These are phyloP conservation scores for Mortierella hygrophila DNA, from an alignment of 192 early-diverging fungal species.

Conservation along the genomic window DNA sequence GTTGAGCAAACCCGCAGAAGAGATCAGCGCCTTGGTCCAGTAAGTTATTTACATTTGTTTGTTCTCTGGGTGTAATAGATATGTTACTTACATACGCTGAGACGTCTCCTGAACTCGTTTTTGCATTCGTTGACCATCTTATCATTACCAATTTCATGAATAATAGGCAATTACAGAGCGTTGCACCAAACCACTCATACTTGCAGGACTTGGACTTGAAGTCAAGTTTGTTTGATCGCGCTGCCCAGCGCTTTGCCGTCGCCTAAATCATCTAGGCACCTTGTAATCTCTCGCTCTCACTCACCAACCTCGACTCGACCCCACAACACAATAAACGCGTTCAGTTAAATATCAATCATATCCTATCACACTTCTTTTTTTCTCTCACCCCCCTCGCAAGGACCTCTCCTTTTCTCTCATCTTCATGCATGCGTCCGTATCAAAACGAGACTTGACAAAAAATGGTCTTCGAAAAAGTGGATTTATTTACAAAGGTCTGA, in stretches of 20 bases:
- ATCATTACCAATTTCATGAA: background rate
- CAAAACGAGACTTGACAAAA: background rate
- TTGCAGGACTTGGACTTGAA: slow-evolving; percentile 83
- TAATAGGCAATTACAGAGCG: slow-evolving; percentile 78
- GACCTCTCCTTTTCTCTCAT: too few relatives aligned
- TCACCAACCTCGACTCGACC: background rate
- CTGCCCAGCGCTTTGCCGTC: slow-evolving; percentile 64
- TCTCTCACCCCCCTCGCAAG: too few relatives aligned
- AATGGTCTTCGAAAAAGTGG: background rate
- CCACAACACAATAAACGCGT: background rate
- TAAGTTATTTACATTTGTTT: slow-evolving; percentile 44
- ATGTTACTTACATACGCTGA: too few relatives aligned
- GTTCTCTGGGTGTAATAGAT: background rate
- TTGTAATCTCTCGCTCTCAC: background rate
- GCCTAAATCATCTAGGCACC: slow-evolving; percentile 30
- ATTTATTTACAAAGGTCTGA: slow-evolving; percentile 15
- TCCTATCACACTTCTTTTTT: too few relatives aligned
- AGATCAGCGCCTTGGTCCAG: slow-evolving; percentile 73
- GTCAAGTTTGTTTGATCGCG: slow-evolving; percentile 86
- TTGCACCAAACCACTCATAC: slow-evolving; percentile 82
- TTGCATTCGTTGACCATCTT: background rate
- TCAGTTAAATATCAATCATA: too few relatives aligned
- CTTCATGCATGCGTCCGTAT: background rate
- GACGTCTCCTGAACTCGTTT: background rate
- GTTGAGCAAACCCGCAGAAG: slow-evolving; percentile 76